Evolutionary conservation across 148 eudicot species (phyloP).

Genomic region (Rhododendron mucronatum): DNA sequence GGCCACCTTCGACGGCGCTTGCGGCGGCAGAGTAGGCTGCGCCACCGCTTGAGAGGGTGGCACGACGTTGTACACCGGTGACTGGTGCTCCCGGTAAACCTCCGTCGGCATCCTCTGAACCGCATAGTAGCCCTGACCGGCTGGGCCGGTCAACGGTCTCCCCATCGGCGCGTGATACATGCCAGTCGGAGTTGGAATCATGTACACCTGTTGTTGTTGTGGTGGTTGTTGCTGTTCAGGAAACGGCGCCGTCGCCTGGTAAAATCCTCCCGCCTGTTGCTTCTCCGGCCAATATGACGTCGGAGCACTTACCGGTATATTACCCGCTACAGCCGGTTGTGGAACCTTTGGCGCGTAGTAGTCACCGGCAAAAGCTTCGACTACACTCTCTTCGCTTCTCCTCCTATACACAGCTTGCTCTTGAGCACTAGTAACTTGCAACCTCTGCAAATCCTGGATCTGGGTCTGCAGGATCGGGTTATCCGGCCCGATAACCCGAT

Average conservation of each 20-base stretch:
- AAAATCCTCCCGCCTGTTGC: slow-evolving; percentile 30
- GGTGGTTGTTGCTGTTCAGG: slow-evolving; percentile 31
- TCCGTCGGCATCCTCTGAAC: slow-evolving; percentile 50
- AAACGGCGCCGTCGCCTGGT: slow-evolving; percentile 15
- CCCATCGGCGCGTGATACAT: slow-evolving; percentile 52
- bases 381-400: slow-evolving; percentile 39
- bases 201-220: slow-evolving; percentile 42
- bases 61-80: slow-evolving; percentile 27
- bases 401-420: slow-evolving; percentile 33
- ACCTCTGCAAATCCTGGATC: slow-evolving; percentile 52
- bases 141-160: slow-evolving; percentile 37
- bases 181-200: slow-evolving; percentile 52
- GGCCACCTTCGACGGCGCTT: slow-evolving; percentile 23
- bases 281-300: slow-evolving; percentile 41
- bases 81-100: slow-evolving; percentile 45
- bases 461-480: slow-evolving; percentile 48
- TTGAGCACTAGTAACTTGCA: slow-evolving; percentile 39
- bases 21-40: slow-evolving; percentile 26
- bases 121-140: slow-evolving; percentile 59
- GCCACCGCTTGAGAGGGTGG: slow-evolving; percentile 21
- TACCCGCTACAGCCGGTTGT: slow-evolving; percentile 21
- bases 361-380: slow-evolving; percentile 35
- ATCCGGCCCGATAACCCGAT: slow-evolving; percentile 26
- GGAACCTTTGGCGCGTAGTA: slow-evolving; percentile 28
- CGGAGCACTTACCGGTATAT: slow-evolving; percentile 20